Conservation (phyloP, 208 protist species). For the Trypanosomatidae sp. region DNA sequence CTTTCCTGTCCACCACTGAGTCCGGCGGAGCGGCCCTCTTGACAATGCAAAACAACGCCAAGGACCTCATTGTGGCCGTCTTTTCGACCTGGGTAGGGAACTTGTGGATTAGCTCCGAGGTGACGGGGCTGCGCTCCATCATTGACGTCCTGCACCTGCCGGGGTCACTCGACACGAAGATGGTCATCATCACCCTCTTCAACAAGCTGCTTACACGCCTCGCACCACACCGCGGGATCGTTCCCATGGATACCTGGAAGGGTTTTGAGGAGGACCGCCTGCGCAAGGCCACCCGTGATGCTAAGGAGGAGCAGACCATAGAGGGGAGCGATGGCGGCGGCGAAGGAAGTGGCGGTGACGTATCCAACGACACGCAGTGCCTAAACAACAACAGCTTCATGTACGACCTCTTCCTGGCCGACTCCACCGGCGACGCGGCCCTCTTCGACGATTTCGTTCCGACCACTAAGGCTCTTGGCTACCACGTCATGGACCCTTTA, state of each 20-base stretch:
- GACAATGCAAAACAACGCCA: slow-evolving; percentile 69
- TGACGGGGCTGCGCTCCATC: slow-evolving; percentile 70
- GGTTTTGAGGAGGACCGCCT: slow-evolving; percentile 68
- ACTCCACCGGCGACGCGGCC: slow-evolving; percentile 21
- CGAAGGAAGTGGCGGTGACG: neutral
- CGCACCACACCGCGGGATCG: slow-evolving; percentile 80
- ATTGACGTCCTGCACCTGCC: slow-evolving; percentile 86
- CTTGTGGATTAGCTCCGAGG: slow-evolving; percentile 75
- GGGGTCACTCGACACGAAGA: slow-evolving; percentile 77
- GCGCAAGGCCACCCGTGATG: slow-evolving; percentile 24
- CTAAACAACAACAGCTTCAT: slow-evolving; percentile 26
- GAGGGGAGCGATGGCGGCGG: slow-evolving; percentile 7
- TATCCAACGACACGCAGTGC: slow-evolving; percentile 8
- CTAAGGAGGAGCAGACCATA: slow-evolving; percentile 19
- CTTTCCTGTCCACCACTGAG: slow-evolving; percentile 52
- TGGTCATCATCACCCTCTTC: slow-evolving; percentile 87
- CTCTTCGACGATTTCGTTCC: slow-evolving; percentile 58
- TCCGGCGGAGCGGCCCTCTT: slow-evolving; percentile 32
- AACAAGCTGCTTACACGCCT: slow-evolving; percentile 74
- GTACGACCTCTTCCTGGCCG: slow-evolving; percentile 18
- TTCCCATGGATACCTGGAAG: slow-evolving; percentile 57
- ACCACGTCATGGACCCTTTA: slow-evolving; percentile 83
- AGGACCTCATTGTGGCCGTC: slow-evolving; percentile 73
- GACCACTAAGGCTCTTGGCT: slow-evolving; percentile 85
- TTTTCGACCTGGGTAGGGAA: slow-evolving; percentile 76